These are phyloP conservation scores for Zymoseptoria ardabiliae DNA, from an alignment of 2,329 filamentous ascomycete species.

Conservation along the genomic window DNA sequence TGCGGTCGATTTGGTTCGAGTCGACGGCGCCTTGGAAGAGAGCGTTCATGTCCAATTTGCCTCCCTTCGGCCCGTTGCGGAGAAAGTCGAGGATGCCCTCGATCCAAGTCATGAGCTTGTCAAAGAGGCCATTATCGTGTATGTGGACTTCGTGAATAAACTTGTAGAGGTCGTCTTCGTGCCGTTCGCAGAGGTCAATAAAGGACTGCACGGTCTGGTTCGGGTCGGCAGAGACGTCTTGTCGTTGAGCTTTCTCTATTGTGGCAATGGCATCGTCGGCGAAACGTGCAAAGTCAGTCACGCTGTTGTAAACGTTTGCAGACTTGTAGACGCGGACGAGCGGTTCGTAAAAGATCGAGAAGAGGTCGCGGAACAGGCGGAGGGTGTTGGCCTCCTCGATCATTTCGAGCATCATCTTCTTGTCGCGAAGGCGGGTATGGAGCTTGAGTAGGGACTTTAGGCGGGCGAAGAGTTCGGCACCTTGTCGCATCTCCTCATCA, in stretches of 20 bases:
- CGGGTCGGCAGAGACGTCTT: conserved; percentile 86
- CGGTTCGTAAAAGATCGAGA: conserved; percentile 98
- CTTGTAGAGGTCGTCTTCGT: conserved; percentile 97
- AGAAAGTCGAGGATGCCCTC: conserved; percentile 93
- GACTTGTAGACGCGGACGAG: conserved; percentile 97
- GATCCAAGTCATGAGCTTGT: conserved; percentile 93
- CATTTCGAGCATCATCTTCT: conserved; percentile 91
- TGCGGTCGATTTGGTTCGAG: conserved; percentile 60
- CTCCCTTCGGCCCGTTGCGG: conserved; percentile 70
- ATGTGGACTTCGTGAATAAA: conserved; percentile 97
- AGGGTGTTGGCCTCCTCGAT: conserved; percentile 97
- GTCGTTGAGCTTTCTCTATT: conserved; percentile 58
- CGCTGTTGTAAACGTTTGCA: conserved; percentile 93
- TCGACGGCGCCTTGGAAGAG: conserved; percentile 75
- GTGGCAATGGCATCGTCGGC: conserved; percentile 87
- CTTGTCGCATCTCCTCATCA: conserved; percentile 80
- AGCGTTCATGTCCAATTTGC: conserved; percentile 88
- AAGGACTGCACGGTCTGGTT: conserved; percentile 98
- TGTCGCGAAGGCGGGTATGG: conserved; percentile 83
- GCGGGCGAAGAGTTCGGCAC: conserved; percentile 86
- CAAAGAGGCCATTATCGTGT: conserved; percentile 94
- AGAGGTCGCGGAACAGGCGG: conserved; percentile 90
- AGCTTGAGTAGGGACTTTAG: conserved; percentile 93
- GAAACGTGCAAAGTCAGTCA: conserved; percentile 91
- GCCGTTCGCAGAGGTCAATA: conserved; percentile 89